These are phyloP conservation scores for Batkoa obscura DNA, from an alignment of 371 early-diverging fungal species.

Conservation along the genomic window DNA sequence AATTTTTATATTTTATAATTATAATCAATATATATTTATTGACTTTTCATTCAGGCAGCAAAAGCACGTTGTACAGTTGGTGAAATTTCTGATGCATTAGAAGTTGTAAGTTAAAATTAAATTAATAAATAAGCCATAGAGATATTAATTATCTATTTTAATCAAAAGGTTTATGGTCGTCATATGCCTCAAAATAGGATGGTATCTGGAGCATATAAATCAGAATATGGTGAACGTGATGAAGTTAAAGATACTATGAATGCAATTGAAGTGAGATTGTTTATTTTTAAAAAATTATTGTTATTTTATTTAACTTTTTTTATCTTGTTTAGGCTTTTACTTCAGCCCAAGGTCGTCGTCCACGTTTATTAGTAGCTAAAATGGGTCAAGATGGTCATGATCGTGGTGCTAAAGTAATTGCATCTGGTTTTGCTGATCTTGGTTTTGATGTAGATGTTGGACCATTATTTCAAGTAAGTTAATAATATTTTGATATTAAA, in stretches of 20 bases:
- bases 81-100: constrained; percentile 60
- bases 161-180: constrained; percentile 37
- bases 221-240: constrained; percentile 41
- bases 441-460: constrained; percentile 80
- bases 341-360: constrained; percentile 42
- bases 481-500: not conserved
- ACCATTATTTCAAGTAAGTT: constrained; percentile 48
- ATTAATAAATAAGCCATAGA: not conserved
- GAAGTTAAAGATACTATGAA: constrained; percentile 40
- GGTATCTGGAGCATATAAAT: constrained; percentile 65
- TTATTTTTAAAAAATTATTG: not conserved
- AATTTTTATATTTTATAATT: too few relatives aligned
- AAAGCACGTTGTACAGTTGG: constrained; percentile 59
- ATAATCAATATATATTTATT: not conserved
- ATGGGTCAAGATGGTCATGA: constrained; percentile 88
- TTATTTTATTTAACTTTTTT: not conserved
- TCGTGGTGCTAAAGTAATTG: constrained; percentile 75
- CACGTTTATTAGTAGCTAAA: constrained; percentile 66
- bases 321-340: not conserved
- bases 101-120: constrained; percentile 17
- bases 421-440: constrained; percentile 67
- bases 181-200: constrained; percentile 54
- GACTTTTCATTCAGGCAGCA: constrained; percentile 31
- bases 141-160: not conserved
- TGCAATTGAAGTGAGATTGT: constrained; percentile 25